These are phyloP conservation scores for Capronia coronata DNA, from an alignment of 2,329 filamentous ascomycete species.

Conservation along the genomic window DNA sequence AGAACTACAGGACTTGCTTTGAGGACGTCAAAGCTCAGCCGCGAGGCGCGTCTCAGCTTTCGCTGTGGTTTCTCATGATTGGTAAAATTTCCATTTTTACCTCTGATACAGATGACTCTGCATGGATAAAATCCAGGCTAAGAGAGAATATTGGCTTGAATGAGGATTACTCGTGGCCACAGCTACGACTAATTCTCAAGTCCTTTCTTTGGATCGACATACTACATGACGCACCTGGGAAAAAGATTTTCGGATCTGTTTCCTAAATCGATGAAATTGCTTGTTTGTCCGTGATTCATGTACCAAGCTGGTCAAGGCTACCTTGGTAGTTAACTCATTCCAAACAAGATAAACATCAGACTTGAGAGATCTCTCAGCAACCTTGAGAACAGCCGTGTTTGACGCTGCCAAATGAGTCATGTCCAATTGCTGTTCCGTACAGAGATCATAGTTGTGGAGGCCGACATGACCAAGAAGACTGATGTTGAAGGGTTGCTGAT, in stretches of 20 bases:
- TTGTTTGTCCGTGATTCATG: too few species aligned
- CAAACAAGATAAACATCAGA: too few species aligned
- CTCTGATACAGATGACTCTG: slow-evolving; percentile 6
- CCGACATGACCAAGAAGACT: too few species aligned
- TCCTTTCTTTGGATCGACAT: slow-evolving; percentile 32
- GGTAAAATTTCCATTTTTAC: slow-evolving; percentile 10
- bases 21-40: not conserved
- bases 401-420: too few species aligned
- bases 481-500: too few species aligned
- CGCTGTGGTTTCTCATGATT: slow-evolving; percentile 27
- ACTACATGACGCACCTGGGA: slow-evolving; percentile 27
- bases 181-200: slow-evolving; percentile 28
- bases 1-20: slow-evolving; percentile 18
- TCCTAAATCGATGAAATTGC: too few species aligned
- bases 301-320: too few species aligned
- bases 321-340: too few species aligned
- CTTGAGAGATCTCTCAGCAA: too few species aligned
- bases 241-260: not conserved
- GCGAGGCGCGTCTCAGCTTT: not conserved
- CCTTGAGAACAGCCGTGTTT: too few species aligned
- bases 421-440: too few species aligned
- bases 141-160: slow-evolving; percentile 1
- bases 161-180: slow-evolving; percentile 2
- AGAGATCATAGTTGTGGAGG: too few species aligned
- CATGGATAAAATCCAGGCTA: slow-evolving; percentile 7